Evolutionary conservation across 1,284 basidiomycete species (phyloP), one percentile per base, ranked within the genome.

Genomic region (Cutaneotrichosporon mucoides): DNA sequence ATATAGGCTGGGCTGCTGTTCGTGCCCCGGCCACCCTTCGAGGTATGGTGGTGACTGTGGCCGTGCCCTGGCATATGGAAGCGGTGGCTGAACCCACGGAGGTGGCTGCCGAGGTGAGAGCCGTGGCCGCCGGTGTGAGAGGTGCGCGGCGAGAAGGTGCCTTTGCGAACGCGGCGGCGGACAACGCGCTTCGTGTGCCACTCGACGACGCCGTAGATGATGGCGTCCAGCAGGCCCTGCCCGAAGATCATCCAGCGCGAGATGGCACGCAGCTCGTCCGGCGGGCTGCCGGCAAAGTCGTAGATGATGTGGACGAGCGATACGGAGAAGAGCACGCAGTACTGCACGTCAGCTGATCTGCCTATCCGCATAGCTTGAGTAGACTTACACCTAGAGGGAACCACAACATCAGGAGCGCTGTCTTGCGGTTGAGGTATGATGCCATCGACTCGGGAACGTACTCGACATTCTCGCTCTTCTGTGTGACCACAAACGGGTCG

Each of bases 201-300:
- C 67, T 79, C 78, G 54, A 79, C 73, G 7, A 76, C 51, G 40
- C 78, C 78, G 51, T 79, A 79, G 59, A 79, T 79, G 53, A 78
- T 11, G 4, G 73, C 76, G 56, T 79, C 74, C 4, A 78, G 64
- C 11, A 77, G 59, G 15, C 77, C 77, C 57, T 79, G 78, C 4
- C 75, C 66, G 47, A 79, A 75, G 51, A 79, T 69, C 59, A 78
- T 72, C 78, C 78, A 79, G 51, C 77, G 64, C 6, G 76, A 76
- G 13, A 79, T 56, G 6, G 77, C 78, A 35, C 75, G 60, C 10
- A 79, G 61, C 1, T 59, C 60, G 2, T 64, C 61, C 0, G 77
- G 75, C 2, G 76, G 71, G 11, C 60, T 41, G 6, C 68, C 65
- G 4, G 47, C 53, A 65, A 79, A 76, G 61, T 79, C 76, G 64